phyloP scores from a whole-genome alignment of 1,139 yeast genomes.

The Protomyces arabidopsidicola region DNA sequence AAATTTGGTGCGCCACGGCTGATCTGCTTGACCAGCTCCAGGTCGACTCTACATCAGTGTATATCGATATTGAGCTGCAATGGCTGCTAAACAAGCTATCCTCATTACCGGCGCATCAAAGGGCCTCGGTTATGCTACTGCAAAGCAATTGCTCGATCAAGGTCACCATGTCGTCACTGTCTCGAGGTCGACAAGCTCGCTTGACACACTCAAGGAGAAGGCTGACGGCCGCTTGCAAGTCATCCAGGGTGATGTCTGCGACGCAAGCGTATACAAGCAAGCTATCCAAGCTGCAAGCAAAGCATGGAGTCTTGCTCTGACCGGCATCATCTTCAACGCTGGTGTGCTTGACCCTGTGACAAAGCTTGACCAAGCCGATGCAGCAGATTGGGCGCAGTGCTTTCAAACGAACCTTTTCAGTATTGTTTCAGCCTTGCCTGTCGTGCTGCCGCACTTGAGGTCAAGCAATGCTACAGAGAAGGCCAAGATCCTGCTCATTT shows the following conservation, averaged over 20 bases:
- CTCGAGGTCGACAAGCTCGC: slow-evolving; percentile 51
- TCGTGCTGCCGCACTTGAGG: slow-evolving; percentile 57
- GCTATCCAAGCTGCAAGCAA: slow-evolving; percentile 49
- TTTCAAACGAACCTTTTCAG: slow-evolving; percentile 79
- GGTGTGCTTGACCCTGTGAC: slow-evolving; percentile 81
- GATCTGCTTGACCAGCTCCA: too few relatives aligned
- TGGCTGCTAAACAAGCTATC: slow-evolving; percentile 3
- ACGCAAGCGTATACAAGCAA: slow-evolving; percentile 40
- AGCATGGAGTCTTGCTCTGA: slow-evolving; percentile 54
- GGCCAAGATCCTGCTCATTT: slow-evolving; percentile 67
- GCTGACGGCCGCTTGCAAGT: slow-evolving; percentile 20
- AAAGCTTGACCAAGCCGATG: slow-evolving; percentile 48
- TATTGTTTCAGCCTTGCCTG: slow-evolving; percentile 57
- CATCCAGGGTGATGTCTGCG: slow-evolving; percentile 65
- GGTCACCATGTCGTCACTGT: slow-evolving; percentile 59
- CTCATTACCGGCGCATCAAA: slow-evolving; percentile 36
- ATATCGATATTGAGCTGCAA: background rate
- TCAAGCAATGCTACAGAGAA: background rate
- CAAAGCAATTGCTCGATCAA: slow-evolving; percentile 36
- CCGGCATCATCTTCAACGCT: slow-evolving; percentile 77
- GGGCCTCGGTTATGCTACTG: slow-evolving; percentile 66
- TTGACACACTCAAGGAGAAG: slow-evolving; percentile 17
- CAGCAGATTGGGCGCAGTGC: slow-evolving; percentile 57
- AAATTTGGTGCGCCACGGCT: too few relatives aligned
- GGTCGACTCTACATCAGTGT: too few relatives aligned